phyloP scores from a whole-genome alignment of 1,284 basidiomycete species.

The Cutaneotrichosporon curvatum region DNA sequence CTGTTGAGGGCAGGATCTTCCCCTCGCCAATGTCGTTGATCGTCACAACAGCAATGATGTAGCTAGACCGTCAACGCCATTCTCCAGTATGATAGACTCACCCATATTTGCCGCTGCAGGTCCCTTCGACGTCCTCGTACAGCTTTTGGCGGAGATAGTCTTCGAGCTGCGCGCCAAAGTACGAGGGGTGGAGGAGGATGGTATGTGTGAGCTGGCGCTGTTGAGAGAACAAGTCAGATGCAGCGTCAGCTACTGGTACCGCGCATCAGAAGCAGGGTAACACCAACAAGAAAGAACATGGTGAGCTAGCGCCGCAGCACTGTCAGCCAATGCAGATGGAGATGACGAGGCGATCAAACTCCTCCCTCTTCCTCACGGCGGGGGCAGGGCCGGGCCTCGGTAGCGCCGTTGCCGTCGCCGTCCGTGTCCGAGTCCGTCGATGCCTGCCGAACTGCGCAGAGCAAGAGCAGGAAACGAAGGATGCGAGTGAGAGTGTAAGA shows the following conservation, averaged over 20 bases:
- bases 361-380: too few relatives aligned
- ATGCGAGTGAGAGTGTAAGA: neutral
- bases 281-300: slow-evolving; percentile 47
- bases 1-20: slow-evolving; percentile 83
- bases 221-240: slow-evolving; percentile 7
- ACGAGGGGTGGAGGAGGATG: slow-evolving; percentile 92
- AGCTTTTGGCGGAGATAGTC: slow-evolving; percentile 88
- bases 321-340: neutral
- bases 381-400: too few relatives aligned
- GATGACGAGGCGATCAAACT: neutral
- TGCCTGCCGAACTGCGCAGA: neutral
- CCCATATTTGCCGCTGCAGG: slow-evolving; percentile 89
- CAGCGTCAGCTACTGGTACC: slow-evolving; percentile 13
- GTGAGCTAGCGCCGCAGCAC: neutral
- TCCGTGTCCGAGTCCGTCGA: too few relatives aligned
- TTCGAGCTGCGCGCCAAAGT: slow-evolving; percentile 92
- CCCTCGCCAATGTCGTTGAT: slow-evolving; percentile 84
- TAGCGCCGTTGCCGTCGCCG: too few relatives aligned
- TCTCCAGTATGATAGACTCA: slow-evolving; percentile 22
- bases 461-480: neutral
- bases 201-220: slow-evolving; percentile 93
- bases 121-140: slow-evolving; percentile 93
- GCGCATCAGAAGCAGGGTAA: slow-evolving; percentile 3
- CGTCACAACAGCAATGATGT: slow-evolving; percentile 92
- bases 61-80: slow-evolving; percentile 48